phyloP scores from a whole-genome alignment of 2,329 filamentous ascomycete genomes.

The Pseudocercospora cruenta region DNA sequence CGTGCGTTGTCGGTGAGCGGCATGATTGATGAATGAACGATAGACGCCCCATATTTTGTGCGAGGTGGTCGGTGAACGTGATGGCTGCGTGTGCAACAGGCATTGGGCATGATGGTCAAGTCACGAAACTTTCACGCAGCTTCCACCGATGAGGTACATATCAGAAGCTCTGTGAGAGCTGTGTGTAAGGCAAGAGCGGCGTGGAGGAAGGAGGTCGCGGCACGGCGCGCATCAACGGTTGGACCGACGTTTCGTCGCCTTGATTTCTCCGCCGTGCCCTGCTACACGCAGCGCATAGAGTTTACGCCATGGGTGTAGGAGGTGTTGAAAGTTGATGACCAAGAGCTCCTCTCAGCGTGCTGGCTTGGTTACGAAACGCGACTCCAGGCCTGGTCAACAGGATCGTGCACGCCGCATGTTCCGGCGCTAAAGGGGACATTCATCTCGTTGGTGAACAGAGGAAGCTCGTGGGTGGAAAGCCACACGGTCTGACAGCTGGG shows the following conservation, averaged over 20 bases:
- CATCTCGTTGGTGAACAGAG: constrained; percentile 1
- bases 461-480: constrained; percentile 10
- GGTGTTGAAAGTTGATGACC: not conserved
- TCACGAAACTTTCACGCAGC: not conserved
- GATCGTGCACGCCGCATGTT: constrained; percentile 13
- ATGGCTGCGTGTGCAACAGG: constrained; percentile 2
- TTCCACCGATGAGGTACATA: not conserved
- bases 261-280: constrained; percentile 7
- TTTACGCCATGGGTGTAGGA: not conserved
- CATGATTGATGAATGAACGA: not conserved
- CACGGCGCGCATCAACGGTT: constrained; percentile 2
- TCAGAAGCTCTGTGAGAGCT: not conserved
- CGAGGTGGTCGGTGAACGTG: not conserved
- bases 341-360: not conserved
- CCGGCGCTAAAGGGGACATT: constrained; percentile 15
- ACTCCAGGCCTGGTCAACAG: not conserved
- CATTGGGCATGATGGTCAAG: not conserved
- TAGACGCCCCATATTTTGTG: not conserved
- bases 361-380: not conserved
- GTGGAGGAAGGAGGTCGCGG: not conserved
- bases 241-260: constrained; percentile 5
- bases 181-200: not conserved
- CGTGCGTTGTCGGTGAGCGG: not conserved
- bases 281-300: not conserved
- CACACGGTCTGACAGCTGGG: constrained; percentile 4